Base-by-base conservation (phyloP, 163 green algal species). In the Prototheca wickerhamii region DNA sequence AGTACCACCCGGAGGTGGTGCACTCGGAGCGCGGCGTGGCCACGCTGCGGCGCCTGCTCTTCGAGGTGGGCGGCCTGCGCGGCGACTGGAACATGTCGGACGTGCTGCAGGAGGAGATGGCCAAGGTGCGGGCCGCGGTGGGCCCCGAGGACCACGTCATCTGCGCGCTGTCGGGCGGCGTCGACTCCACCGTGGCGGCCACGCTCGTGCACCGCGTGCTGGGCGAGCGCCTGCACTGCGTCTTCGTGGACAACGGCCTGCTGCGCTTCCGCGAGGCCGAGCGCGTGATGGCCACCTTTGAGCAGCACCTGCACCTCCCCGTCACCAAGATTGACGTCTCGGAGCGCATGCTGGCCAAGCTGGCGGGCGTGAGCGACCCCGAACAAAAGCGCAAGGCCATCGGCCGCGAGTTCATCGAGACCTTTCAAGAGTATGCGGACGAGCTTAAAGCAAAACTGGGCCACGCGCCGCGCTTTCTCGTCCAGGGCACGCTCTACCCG, bases 171-270 rank as follows among this genome's bases (percentile, higher is more conserved):
- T 96, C 86, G 8, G 93, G 93, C n/a, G 93, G 93, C 57, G 93
- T 99, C 25, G 93, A 99, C 84, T 91, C 76, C 56, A 92, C 89
- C n/a, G 93, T 99, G n/a, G 93, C 93, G 0, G 93, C 93, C 44
- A 96, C 89, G 0, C 77, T 99, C 37, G 88, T 98, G 49, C 92
- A 98, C 85, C 84, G 30, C 31, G 50, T 64, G 49, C 76, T 99
- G 59, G 91, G 91, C 3, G 93, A 98, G 67, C 78, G 93, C 26
- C 79, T 99, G 77, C 93, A 98, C 84, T 99, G 93, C 68, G 86
- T 96, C 18, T 99, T 99, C 82, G 93, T 99, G 17, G 93, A 99
- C 81, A 97, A 99, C 67, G 93, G 93, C 21, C 84, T 98, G 51
- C 80, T 99, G 64, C 76, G 91, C 8, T 91, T 85, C 78, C 23